Base-by-base conservation (phyloP, 345 rosid genomes). In the Aegle marmelos region DNA sequence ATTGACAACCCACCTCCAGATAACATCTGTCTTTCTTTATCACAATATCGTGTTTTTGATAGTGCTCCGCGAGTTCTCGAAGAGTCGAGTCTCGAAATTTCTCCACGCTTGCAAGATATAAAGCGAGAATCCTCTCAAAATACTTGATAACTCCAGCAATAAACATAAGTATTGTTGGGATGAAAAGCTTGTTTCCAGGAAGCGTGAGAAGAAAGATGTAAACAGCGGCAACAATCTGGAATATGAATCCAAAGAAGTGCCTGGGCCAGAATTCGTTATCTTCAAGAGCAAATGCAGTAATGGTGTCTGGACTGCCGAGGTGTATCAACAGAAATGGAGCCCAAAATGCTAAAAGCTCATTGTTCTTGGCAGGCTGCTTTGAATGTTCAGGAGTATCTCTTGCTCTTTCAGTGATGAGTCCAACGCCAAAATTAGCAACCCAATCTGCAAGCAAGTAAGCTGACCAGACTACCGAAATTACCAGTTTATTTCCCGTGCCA, bases 181-280 rank as follows among this genome's bases (percentile, higher is more conserved):
- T 22, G 2, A 39, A 39, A 39, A 39, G 45, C 45, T 39, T 1
- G 91, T 53, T 5, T 78, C 6, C 21, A 4, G 89, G 84, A 0
- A 86, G 19, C 11, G 91, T 80, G 28, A 36, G 79, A 31, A 82
- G 34, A 76, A 91, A 88, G 31, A 90, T 84, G 63, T 88, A 92
- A 61, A 75, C 75, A 30, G 90, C 82, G 2, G 89, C 87, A 6
- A 70, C 71, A 0, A 82, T 87, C 72, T 90, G 91, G 78, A 87
- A 80, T 53, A 84, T 13, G 16, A 90, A 84, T 4, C 86, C 83
- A 1, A 90, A 82, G 72, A 90, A 73, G 78, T 92, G 91, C 71
- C 94, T 54, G 24, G 82, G 85, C 94, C 93, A 90, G 7, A 90
- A 91, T 36, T 85, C 89, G 60, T 90, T 92, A 31, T 92, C 97